A percentile compares a stretch with the other conserved stretches of the same genome.
phyloP scores from a whole-genome alignment of 805 yeast genomes.

The Novakomyces olei region DNA sequence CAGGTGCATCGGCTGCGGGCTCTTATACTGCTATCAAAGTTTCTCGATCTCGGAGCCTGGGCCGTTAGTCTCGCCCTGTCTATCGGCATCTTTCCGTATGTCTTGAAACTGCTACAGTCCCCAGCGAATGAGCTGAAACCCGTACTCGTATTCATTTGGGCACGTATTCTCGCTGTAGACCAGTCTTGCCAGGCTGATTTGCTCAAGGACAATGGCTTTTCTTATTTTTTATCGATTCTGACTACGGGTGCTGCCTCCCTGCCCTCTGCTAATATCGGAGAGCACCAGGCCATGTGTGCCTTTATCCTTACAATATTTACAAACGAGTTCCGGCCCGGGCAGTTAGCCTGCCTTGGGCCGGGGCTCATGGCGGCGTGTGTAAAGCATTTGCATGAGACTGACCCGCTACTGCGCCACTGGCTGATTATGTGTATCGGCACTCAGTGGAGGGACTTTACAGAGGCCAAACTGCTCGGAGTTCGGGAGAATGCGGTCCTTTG shows the following conservation, averaged over 20 bases:
- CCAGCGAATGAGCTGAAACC: slow-evolving; percentile 93
- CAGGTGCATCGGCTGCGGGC: slow-evolving; percentile 90
- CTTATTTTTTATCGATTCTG: slow-evolving; percentile 64
- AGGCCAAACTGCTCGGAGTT: slow-evolving; percentile 49
- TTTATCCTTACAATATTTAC: slow-evolving; percentile 71
- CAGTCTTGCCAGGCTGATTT: slow-evolving; percentile 77
- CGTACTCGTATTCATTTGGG: slow-evolving; percentile 89
- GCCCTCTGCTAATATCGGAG: slow-evolving; percentile 27
- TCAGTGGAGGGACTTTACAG: slow-evolving; percentile 47
- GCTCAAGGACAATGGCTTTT: slow-evolving; percentile 73
- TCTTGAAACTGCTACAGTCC: slow-evolving; percentile 66
- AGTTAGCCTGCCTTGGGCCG: slow-evolving; percentile 50
- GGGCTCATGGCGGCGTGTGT: slow-evolving; percentile 50
- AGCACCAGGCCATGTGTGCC: slow-evolving; percentile 89
- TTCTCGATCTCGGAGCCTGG: slow-evolving; percentile 90
- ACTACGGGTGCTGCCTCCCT: slow-evolving; percentile 18
- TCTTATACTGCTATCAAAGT: slow-evolving; percentile 55
- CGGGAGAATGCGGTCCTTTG: slow-evolving; percentile 39
- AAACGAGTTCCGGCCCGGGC: slow-evolving; percentile 58
- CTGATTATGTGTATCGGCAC: slow-evolving; percentile 59
- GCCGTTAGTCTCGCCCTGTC: slow-evolving; percentile 84
- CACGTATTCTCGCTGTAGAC: slow-evolving; percentile 90
- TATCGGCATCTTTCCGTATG: slow-evolving; percentile 91
- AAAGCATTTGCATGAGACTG: slow-evolving; percentile 44
- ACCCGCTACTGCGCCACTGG: slow-evolving; percentile 85